A percentile compares a stretch with the other conserved stretches of the same genome.
phyloP scores from a whole-genome alignment of 495 filamentous ascomycete genomes.

The Trichoderma reesei region DNA sequence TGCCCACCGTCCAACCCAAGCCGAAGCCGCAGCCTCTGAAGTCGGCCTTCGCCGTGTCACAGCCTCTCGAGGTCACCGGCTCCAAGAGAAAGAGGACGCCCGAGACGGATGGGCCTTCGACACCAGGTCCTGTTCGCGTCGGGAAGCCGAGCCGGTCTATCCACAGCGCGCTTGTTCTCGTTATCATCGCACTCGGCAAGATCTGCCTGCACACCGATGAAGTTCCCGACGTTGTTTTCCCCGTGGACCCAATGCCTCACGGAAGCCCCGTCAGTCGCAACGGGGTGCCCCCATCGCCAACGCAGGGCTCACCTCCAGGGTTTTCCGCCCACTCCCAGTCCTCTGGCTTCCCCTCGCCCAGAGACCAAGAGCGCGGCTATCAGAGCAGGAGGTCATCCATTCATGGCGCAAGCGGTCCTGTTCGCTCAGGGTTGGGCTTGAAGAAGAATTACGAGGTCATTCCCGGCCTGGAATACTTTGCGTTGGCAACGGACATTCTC shows the following conservation, averaged over 20 bases:
- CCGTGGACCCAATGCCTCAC: conserved; percentile 29
- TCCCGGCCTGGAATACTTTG: conserved; percentile 82
- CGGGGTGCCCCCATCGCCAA: conserved; percentile 37
- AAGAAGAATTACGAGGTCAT: conserved; percentile 74
- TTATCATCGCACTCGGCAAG: conserved; percentile 78
- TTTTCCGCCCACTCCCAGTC: conserved; percentile 28
- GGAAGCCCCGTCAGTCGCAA: conserved; percentile 39
- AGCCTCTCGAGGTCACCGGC: conserved; percentile 25
- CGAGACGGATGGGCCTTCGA: conserved; percentile 20
- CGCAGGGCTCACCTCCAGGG: conserved; percentile 39
- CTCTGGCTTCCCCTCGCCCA: conserved; percentile 37
- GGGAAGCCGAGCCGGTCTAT: conserved; percentile 47
- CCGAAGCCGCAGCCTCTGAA: conserved; percentile 15
- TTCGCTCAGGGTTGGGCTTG: conserved; percentile 18
- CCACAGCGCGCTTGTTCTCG: conserved; percentile 65
- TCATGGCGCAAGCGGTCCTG: conserved; percentile 23
- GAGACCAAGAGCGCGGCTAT: conserved; percentile 32
- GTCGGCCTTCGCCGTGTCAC: conserved; percentile 15
- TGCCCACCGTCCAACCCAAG: conserved; percentile 19
- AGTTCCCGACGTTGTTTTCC: conserved; percentile 50
- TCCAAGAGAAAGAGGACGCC: conserved; percentile 54
- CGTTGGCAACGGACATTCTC: conserved; percentile 76
- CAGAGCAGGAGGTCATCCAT: conserved; percentile 35
- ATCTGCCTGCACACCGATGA: conserved; percentile 58
- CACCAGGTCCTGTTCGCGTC: conserved; percentile 23